Base-by-base conservation (phyloP, 2,329 filamentous ascomycete species). In the Alternaria ventricosa region DNA sequence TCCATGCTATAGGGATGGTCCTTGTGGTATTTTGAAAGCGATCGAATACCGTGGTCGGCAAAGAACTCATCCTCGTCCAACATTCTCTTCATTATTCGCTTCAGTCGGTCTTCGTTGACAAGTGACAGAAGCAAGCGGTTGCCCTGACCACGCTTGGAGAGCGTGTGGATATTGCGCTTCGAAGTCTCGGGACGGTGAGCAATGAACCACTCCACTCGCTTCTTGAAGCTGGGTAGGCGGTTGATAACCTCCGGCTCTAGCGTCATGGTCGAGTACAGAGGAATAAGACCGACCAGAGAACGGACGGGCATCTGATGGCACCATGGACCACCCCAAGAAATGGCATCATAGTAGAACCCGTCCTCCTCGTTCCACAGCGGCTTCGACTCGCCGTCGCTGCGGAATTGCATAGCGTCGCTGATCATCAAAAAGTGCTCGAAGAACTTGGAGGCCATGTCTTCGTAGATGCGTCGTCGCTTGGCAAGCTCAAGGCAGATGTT, bases 401-500 rank as follows among this genome's bases (percentile, higher is more conserved):
- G 73, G 86, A 88, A 81, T 86, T 91, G 86, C 95, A 98, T 97
- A 61, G 95, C 96, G 82, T 98, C 96, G 76, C 93, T 96, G 80
- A 98, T 98, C 80, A 97, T 90, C 76, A 98, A 92, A 82, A 98
- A 98, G 77, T 98, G 96, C 83, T 98, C 96, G 75, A 98, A 98
- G 85, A 98, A 98, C 82, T 98, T 98, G 55, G 94, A 96, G 2
- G 95, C 94, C 83, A 98, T 90, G 76, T 98, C 95, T 84, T 98
- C 95, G 79, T 98, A 98, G 61, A 91, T 97, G 44, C 94, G 90
- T 49, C 96, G 90, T 79, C 97, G 93, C 83, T 98, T 98, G 63
- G 95, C 94, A 70, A 98, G 86, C 82, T 98, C 96, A 12, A 98
- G 87, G 13, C 94, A 90, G 75, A 98, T 98, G 82, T 98, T 98